These are phyloP conservation scores for Zygotorulaspora florentina DNA, from an alignment of 805 yeast species.

Conservation along the genomic window DNA sequence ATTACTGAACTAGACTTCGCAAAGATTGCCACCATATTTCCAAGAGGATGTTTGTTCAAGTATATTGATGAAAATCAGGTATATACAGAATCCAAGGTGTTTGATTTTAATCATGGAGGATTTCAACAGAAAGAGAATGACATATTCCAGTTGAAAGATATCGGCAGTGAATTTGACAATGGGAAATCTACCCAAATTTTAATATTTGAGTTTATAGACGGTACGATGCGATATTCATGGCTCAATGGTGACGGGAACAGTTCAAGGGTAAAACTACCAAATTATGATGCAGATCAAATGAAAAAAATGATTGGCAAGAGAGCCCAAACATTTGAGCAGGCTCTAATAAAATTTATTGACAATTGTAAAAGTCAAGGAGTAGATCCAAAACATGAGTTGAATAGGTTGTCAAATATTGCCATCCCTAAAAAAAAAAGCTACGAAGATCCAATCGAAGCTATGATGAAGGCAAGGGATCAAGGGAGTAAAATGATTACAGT, in stretches of 20 bases:
- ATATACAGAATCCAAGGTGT: slow-evolving; percentile 36
- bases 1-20: slow-evolving; percentile 57
- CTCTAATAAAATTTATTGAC: slow-evolving; percentile 37
- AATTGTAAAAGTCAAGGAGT: slow-evolving; percentile 26
- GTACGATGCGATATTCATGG: slow-evolving; percentile 47
- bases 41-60: slow-evolving; percentile 63
- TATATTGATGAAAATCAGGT: slow-evolving; percentile 77
- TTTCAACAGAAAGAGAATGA: slow-evolving; percentile 54
- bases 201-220: slow-evolving; percentile 75
- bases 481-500: slow-evolving; percentile 19
- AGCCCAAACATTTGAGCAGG: slow-evolving; percentile 46
- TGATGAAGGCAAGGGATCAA: slow-evolving; percentile 38
- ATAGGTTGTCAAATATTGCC: slow-evolving; percentile 31
- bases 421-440: slow-evolving; percentile 50
- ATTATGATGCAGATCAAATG: slow-evolving; percentile 53
- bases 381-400: slow-evolving; percentile 43
- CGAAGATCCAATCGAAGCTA: slow-evolving; percentile 59
- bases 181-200: slow-evolving; percentile 49
- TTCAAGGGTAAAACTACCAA: slow-evolving; percentile 47
- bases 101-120: slow-evolving; percentile 42
- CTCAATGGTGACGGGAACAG: slow-evolving; percentile 39
- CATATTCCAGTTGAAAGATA: slow-evolving; percentile 44
- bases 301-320: slow-evolving; percentile 57
- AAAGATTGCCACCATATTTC: slow-evolving; percentile 55
- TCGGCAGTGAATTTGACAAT: slow-evolving; percentile 33